Percentiles rank a stretch among this genome's conserved stretches.
Evolutionary conservation across 805 yeast species (phyloP).

Genomic region (Vanderwaltozyma verrucispora): DNA sequence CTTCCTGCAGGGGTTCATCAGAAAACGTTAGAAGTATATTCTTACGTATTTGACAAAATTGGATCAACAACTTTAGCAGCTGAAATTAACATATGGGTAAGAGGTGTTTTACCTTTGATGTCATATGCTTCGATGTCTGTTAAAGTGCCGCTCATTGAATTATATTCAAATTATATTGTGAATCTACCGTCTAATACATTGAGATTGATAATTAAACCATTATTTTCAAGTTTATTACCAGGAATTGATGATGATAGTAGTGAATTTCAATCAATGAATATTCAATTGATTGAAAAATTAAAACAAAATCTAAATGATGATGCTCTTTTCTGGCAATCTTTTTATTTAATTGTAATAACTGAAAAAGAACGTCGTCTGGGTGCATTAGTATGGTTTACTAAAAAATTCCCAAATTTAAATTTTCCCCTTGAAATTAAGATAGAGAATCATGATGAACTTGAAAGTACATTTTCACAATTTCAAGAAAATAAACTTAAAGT

Average conservation of each 20-base stretch:
- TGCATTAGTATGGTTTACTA: slow-evolving; percentile 62
- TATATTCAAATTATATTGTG: slow-evolving; percentile 48
- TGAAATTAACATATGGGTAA: slow-evolving; percentile 70
- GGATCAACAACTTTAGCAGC: slow-evolving; percentile 44
- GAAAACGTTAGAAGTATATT: slow-evolving; percentile 72
- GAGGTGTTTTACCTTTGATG: slow-evolving; percentile 85
- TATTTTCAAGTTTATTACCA: slow-evolving; percentile 65
- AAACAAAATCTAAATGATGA: slow-evolving; percentile 51
- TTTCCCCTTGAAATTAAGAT: background rate
- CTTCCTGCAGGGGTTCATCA: slow-evolving; percentile 95
- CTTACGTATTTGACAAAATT: slow-evolving; percentile 53
- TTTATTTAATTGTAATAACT: slow-evolving; percentile 64
- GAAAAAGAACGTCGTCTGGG: slow-evolving; percentile 78
- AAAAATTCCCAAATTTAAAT: slow-evolving; percentile 51
- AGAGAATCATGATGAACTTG: background rate
- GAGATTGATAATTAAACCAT: slow-evolving; percentile 51
- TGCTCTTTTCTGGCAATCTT: slow-evolving; percentile 75
- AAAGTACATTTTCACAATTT: background rate
- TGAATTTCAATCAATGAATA: slow-evolving; percentile 59
- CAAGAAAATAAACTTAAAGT: background rate
- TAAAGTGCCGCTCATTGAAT: slow-evolving; percentile 60
- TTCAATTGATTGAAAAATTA: slow-evolving; percentile 51
- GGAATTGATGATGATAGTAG: slow-evolving; percentile 90
- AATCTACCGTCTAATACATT: slow-evolving; percentile 40
- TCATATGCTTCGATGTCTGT: slow-evolving; percentile 84